Conservation (phyloP, 164 flowering plant genomes). For the Piper betle region DNA sequence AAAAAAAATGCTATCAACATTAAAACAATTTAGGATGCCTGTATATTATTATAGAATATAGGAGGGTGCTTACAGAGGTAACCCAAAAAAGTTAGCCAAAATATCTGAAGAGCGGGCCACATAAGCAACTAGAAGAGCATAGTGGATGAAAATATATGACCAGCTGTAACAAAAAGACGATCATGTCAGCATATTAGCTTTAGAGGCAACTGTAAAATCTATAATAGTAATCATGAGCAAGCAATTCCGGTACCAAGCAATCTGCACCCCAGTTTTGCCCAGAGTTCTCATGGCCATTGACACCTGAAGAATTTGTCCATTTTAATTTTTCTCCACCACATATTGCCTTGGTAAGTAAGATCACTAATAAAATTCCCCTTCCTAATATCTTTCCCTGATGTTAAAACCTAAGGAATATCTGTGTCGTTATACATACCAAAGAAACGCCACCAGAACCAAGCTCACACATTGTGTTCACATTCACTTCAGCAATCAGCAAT, state of each 20-base stretch:
- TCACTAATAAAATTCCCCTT: background rate
- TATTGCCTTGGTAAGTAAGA: background rate
- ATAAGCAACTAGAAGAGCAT: constrained; percentile 90
- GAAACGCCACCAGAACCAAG: constrained; percentile 97
- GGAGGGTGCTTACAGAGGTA: constrained; percentile 58
- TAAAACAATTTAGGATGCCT: background rate
- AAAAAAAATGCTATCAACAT: background rate
- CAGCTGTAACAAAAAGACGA: constrained; percentile 50
- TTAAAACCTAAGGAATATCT: background rate
- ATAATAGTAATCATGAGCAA: background rate
- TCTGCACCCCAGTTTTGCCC: constrained; percentile 23
- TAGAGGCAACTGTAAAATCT: background rate
- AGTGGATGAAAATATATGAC: constrained; percentile 85
- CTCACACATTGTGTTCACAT: constrained; percentile 90
- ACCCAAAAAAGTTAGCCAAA: constrained; percentile 61
- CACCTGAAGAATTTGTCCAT: constrained; percentile 13
- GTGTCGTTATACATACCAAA: constrained; percentile 31
- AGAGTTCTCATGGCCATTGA: constrained; percentile 31
- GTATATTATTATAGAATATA: background rate
- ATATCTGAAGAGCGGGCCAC: constrained; percentile 94
- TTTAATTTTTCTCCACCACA: background rate
- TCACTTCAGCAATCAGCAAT: constrained; percentile 86
- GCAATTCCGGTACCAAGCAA: constrained; percentile 17
- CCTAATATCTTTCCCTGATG: background rate
- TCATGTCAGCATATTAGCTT: background rate